Conservation (phyloP, 352 stramenopile species). For the Phytopythium chamaehyphon region DNA sequence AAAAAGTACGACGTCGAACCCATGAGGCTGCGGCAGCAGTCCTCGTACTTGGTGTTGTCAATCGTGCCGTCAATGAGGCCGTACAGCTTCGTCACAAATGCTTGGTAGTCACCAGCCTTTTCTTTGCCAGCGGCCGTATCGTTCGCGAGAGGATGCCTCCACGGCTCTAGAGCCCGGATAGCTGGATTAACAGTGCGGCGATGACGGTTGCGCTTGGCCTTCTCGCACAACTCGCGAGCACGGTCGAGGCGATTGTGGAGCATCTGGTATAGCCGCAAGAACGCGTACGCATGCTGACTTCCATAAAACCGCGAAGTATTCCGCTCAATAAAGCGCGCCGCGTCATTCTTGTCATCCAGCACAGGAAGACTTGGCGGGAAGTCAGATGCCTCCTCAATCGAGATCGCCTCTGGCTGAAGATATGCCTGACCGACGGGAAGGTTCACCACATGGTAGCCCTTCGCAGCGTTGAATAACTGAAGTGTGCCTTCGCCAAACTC, state of each 20-base stretch:
- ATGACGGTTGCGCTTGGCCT: conserved; percentile 81
- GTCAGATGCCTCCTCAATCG: conserved; percentile 69
- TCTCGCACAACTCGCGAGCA: conserved; percentile 81
- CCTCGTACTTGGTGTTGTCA: conserved; percentile 87
- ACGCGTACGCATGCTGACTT: conserved; percentile 85
- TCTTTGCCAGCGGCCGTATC: conserved; percentile 49
- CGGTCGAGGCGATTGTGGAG: conserved; percentile 81
- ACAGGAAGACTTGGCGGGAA: conserved; percentile 62
- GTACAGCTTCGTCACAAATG: conserved; percentile 86
- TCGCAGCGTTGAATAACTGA: conserved; percentile 64
- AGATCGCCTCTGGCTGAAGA: conserved; percentile 70
- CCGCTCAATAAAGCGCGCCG: conserved; percentile 28
- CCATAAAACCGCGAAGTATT: conserved; percentile 66
- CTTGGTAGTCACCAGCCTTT: conserved; percentile 83
- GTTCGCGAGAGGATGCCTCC: conserved; percentile 44
- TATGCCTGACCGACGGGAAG: conserved; percentile 64
- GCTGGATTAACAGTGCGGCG: conserved; percentile 86
- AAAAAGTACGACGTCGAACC: conserved; percentile 89
- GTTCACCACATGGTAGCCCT: conserved; percentile 62
- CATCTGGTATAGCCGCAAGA: conserved; percentile 88
- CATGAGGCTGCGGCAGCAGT: conserved; percentile 86
- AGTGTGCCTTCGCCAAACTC: conserved; percentile 82
- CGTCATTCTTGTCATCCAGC: conserved; percentile 59
- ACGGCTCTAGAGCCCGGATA: conserved; percentile 70
- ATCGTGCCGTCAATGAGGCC: conserved; percentile 83